Conservation (phyloP, 2,329 filamentous ascomycete genomes). For the Lecanicillium sp. region DNA sequence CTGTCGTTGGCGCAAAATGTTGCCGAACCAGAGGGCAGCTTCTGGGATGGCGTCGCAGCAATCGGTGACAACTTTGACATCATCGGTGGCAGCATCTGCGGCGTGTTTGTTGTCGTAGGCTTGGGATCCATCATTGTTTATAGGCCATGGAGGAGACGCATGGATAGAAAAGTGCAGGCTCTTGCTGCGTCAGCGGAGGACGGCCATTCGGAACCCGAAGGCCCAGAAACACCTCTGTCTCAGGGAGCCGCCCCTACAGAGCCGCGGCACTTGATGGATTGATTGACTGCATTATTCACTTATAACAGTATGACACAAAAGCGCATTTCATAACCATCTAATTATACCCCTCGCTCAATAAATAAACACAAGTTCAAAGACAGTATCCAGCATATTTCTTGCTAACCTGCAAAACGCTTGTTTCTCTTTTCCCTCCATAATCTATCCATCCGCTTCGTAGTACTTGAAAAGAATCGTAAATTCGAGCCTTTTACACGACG, state of each 20-base stretch:
- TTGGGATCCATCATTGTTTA: constrained; percentile 67
- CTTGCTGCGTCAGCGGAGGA: constrained; percentile 6
- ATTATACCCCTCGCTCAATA: no score
- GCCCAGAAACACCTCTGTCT: constrained; percentile 5
- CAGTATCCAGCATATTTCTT: no score
- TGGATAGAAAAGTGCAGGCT: constrained; percentile 18
- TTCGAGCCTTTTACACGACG: constrained; percentile 6
- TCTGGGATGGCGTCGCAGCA: constrained; percentile 81
- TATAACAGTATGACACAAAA: no score
- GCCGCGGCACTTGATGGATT: constrained; percentile 7
- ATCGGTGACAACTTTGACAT: constrained; percentile 78
- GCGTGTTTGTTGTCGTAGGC: constrained; percentile 72
- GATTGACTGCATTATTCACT: constrained; percentile 2
- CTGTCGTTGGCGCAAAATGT: constrained; percentile 72
- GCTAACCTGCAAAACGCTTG: no score
- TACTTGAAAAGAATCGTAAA: constrained; percentile 10
- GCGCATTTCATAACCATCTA: no score
- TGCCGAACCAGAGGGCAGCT: constrained; percentile 62
- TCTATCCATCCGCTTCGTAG: neutral
- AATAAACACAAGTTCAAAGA: no score
- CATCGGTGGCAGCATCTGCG: constrained; percentile 81
- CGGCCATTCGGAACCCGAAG: constrained; percentile 1
- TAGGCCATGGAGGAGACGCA: constrained; percentile 62
- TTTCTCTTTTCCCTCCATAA: no score
- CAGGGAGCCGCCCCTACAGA: constrained; percentile 1